A percentile compares a stretch with the other conserved stretches of the same genome.
Conservation (phyloP, 2,329 filamentous ascomycete species). For the Bertia moriformis region DNA sequence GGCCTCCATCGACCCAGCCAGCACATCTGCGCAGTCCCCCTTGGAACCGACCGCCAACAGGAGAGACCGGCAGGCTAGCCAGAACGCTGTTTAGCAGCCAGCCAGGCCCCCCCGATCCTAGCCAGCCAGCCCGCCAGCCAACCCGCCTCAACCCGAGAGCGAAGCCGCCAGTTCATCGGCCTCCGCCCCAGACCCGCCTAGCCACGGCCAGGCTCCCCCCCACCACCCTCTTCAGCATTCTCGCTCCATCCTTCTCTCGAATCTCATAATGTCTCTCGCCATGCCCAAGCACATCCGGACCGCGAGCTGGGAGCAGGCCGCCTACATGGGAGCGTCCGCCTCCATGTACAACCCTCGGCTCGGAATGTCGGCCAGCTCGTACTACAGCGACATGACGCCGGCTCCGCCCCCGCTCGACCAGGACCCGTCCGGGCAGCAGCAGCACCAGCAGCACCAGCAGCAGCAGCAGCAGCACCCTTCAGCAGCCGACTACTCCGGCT, state of each 20-base stretch:
- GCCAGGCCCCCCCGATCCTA: too few species aligned
- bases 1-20: too few species aligned
- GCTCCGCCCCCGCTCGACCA: slow-evolving; percentile 7
- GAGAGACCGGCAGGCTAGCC: too few species aligned
- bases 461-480: slow-evolving; percentile 3
- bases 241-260: background rate
- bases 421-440: slow-evolving; percentile 7
- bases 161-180: background rate
- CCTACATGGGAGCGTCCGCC: slow-evolving; percentile 22
- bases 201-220: background rate
- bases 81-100: too few species aligned
- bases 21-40: too few species aligned
- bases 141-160: background rate
- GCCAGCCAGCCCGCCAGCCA: background rate
- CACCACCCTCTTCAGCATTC: background rate
- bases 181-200: too few species aligned
- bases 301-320: slow-evolving; percentile 19
- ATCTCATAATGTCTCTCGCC: slow-evolving; percentile 8
- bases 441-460: slow-evolving; percentile 19
- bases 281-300: slow-evolving; percentile 31
- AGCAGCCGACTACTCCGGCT: slow-evolving; percentile 10
- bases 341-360: slow-evolving; percentile 26
- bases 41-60: too few species aligned
- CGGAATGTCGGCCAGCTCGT: slow-evolving; percentile 19
- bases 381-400: slow-evolving; percentile 21